These are phyloP conservation scores for Trichoderma cornu-damae DNA, from an alignment of 2,329 filamentous ascomycete genomes.

Conservation along the genomic window DNA sequence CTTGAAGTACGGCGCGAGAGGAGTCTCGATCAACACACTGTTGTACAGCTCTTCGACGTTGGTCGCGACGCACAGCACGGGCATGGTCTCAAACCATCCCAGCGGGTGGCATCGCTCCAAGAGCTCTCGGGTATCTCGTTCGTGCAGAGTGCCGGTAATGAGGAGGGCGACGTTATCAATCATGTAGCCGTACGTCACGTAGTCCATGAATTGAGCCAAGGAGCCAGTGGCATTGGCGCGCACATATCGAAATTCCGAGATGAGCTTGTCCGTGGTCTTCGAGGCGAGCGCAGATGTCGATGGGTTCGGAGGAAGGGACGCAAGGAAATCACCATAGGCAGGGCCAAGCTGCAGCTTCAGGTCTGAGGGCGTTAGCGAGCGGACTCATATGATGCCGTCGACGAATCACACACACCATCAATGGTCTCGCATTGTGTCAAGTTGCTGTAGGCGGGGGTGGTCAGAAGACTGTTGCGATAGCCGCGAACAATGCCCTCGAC, in stretches of 20 bases:
- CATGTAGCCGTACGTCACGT: constrained; percentile 99
- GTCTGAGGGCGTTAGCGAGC: constrained; percentile 52
- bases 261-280: constrained; percentile 96
- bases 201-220: constrained; percentile 93
- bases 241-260: constrained; percentile 94
- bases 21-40: constrained; percentile 93
- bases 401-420: constrained; percentile 59
- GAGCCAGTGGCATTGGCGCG: constrained; percentile 90
- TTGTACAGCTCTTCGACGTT: constrained; percentile 99
- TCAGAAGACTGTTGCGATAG: constrained; percentile 91
- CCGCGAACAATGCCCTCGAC: constrained; percentile 96
- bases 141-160: constrained; percentile 95
- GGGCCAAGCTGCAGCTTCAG: constrained; percentile 96
- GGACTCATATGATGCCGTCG: background rate
- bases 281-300: constrained; percentile 91
- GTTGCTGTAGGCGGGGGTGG: constrained; percentile 86
- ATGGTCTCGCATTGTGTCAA: constrained; percentile 96
- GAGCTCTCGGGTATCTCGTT: constrained; percentile 92
- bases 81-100: constrained; percentile 99
- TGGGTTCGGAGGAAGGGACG: constrained; percentile 87
- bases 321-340: constrained; percentile 94
- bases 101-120: constrained; percentile 93
- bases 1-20: constrained; percentile 95
- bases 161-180: constrained; percentile 98
- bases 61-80: constrained; percentile 92